These are phyloP conservation scores for Pseudocercospora eumusae DNA, from an alignment of 2,329 filamentous ascomycete species.

Conservation along the genomic window DNA sequence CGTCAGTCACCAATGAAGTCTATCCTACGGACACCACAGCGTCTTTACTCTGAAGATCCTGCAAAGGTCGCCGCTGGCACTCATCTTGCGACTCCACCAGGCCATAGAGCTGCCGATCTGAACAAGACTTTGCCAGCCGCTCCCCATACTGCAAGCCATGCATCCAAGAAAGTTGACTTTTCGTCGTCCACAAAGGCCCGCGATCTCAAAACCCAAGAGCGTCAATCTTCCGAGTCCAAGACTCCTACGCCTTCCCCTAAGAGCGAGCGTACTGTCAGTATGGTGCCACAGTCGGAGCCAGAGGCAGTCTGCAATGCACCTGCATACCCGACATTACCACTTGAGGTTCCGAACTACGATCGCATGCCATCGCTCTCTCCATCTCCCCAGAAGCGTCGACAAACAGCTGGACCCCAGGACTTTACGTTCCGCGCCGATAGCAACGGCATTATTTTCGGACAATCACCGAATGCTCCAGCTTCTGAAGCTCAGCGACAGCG, in stretches of 20 bases:
- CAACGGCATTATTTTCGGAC: slow-evolving; percentile 48
- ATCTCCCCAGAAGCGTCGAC: slow-evolving; percentile 39
- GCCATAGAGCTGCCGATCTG: slow-evolving; percentile 27
- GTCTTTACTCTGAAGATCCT: slow-evolving; percentile 62
- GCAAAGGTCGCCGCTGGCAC: slow-evolving; percentile 62
- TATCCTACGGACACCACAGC: slow-evolving; percentile 62
- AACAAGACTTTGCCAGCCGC: slow-evolving; percentile 22
- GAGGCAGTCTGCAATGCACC: not conserved
- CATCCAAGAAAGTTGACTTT: slow-evolving; percentile 80
- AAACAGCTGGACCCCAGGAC: slow-evolving; percentile 43
- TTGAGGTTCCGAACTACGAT: slow-evolving; percentile 18
- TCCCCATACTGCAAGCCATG: slow-evolving; percentile 50
- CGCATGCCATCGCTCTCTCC: slow-evolving; percentile 33
- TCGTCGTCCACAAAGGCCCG: slow-evolving; percentile 59
- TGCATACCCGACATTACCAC: slow-evolving; percentile 25
- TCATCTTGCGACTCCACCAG: slow-evolving; percentile 51
- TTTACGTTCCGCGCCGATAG: slow-evolving; percentile 53
- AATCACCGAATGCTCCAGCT: slow-evolving; percentile 38
- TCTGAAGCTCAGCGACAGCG: slow-evolving; percentile 37
- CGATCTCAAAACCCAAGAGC: slow-evolving; percentile 35
- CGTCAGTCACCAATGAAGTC: slow-evolving; percentile 60
- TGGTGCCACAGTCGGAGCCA: slow-evolving; percentile 14
- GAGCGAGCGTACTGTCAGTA: slow-evolving; percentile 11
- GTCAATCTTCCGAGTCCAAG: slow-evolving; percentile 30
- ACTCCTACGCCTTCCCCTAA: slow-evolving; percentile 36